A percentile compares a stretch with the other conserved stretches of the same genome.
These are phyloP conservation scores for Paramyrothecium roridum DNA, from an alignment of 2,329 filamentous ascomycete genomes.

Conservation along the genomic window DNA sequence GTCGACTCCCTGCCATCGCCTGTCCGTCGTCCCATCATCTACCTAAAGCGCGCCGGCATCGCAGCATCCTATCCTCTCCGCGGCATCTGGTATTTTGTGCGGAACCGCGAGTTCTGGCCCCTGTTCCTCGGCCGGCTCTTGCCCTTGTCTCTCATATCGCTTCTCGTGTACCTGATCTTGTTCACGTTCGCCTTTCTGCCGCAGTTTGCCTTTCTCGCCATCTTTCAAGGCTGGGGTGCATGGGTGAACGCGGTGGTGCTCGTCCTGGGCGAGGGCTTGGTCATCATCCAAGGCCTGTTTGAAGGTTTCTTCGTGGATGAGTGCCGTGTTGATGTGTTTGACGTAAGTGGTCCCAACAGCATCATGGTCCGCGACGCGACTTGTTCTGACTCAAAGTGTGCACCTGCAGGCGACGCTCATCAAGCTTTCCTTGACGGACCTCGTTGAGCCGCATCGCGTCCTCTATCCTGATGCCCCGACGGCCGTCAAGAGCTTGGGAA, in stretches of 20 bases:
- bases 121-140: slow-evolving; percentile 75
- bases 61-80: slow-evolving; percentile 57
- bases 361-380: too few relatives aligned
- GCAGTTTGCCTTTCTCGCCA: slow-evolving; percentile 80
- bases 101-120: slow-evolving; percentile 77
- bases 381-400: slow-evolving; percentile 4
- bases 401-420: slow-evolving; percentile 63
- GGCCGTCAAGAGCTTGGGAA: slow-evolving; percentile 77
- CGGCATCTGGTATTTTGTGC: slow-evolving; percentile 79
- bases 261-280: slow-evolving; percentile 77
- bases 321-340: slow-evolving; percentile 77
- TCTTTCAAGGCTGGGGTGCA: slow-evolving; percentile 86
- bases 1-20: slow-evolving; percentile 7
- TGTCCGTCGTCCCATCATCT: slow-evolving; percentile 34
- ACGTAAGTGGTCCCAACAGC: slow-evolving; percentile 48
- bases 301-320: slow-evolving; percentile 82
- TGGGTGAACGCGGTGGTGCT: slow-evolving; percentile 87
- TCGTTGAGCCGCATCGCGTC: slow-evolving; percentile 65
- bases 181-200: slow-evolving; percentile 88
- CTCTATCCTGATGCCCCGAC: slow-evolving; percentile 66
- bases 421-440: slow-evolving; percentile 65
- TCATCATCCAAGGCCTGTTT: slow-evolving; percentile 67
- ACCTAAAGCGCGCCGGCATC: slow-evolving; percentile 38
- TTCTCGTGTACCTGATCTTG: slow-evolving; percentile 78
- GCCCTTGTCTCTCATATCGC: slow-evolving; percentile 76